Percentiles rank a stretch among this genome's conserved stretches.
Conservation (phyloP, 768 basidiomycete genomes). For the Boletus eberwhitei region DNA sequence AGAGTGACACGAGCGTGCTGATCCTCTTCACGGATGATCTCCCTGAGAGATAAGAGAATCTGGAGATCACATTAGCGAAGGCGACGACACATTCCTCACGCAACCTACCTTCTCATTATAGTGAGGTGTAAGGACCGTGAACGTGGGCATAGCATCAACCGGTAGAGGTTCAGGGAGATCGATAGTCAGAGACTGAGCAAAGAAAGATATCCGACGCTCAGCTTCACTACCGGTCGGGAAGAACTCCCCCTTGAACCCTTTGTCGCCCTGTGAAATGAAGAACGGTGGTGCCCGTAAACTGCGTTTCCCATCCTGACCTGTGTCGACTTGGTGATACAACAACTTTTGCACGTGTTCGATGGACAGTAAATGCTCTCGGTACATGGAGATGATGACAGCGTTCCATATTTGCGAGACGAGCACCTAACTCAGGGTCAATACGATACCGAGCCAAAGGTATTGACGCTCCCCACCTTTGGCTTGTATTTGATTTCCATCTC, state of each 20-base stretch:
- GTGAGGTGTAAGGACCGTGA: conserved; percentile 97
- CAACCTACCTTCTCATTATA: conserved; percentile 89
- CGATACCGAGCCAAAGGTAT: background rate
- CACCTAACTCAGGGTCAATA: conserved; percentile 48
- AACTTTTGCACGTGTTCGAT: conserved; percentile 99
- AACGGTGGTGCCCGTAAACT: conserved; percentile 94
- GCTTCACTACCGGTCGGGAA: conserved; percentile 95
- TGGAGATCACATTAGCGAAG: conserved; percentile 26
- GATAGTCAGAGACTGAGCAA: conserved; percentile 97
- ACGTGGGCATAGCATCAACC: conserved; percentile 99
- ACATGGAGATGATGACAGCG: conserved; percentile 99
- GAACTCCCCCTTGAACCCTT: conserved; percentile 80
- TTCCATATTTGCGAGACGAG: conserved; percentile 99
- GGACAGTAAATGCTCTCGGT: conserved; percentile 96
- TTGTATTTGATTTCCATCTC: conserved; percentile 99
- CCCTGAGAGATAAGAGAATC: conserved; percentile 93
- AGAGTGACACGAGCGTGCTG: conserved; percentile 96
- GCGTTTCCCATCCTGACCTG: conserved; percentile 77
- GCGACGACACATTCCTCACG: background rate
- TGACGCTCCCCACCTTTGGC: conserved; percentile 72
- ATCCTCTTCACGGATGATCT: conserved; percentile 98
- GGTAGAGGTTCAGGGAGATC: conserved; percentile 89
- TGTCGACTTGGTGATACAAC: conserved; percentile 94
- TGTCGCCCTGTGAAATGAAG: conserved; percentile 95
- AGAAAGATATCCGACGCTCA: conserved; percentile 97